Evolutionary conservation across 352 stramenopile genomes (phyloP).

Genomic region (Globisporangium paddicum): DNA sequence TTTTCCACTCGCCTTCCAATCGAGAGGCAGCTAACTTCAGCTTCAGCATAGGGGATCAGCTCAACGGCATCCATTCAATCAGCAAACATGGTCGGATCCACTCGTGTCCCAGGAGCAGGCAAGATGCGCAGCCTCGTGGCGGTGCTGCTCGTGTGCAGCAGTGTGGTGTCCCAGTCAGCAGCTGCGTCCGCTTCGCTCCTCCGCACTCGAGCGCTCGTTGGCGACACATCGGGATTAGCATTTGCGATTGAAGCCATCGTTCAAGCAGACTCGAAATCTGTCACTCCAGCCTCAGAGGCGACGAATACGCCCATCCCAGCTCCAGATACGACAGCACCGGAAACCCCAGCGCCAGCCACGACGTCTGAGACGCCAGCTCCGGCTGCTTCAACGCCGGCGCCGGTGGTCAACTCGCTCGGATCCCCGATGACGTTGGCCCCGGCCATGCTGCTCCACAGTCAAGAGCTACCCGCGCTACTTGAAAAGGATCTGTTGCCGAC

Average conservation of each 20-base stretch:
- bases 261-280: too few relatives aligned
- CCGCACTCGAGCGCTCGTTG: not conserved
- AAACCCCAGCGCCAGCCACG: too few relatives aligned
- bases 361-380: too few relatives aligned
- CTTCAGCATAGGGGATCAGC: not conserved
- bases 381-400: too few relatives aligned
- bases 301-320: too few relatives aligned
- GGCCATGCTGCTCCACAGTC: not conserved
- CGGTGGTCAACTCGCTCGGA: too few relatives aligned
- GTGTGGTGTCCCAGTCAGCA: not conserved
- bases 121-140: not conserved
- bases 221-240: not conserved
- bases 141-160: not conserved
- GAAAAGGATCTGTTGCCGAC: not conserved
- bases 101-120: not conserved
- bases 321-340: too few relatives aligned
- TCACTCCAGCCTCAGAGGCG: too few relatives aligned
- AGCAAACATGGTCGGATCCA: not conserved
- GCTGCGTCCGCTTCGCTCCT: not conserved
- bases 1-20: constrained; percentile 1
- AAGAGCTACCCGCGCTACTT: too few relatives aligned
- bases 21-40: not conserved
- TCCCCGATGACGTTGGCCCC: not conserved
- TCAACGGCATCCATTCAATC: too few relatives aligned
- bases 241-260: too few relatives aligned